Evolutionary conservation across 1,139 yeast genomes (phyloP).

Genomic region (Hansenula sp.): DNA sequence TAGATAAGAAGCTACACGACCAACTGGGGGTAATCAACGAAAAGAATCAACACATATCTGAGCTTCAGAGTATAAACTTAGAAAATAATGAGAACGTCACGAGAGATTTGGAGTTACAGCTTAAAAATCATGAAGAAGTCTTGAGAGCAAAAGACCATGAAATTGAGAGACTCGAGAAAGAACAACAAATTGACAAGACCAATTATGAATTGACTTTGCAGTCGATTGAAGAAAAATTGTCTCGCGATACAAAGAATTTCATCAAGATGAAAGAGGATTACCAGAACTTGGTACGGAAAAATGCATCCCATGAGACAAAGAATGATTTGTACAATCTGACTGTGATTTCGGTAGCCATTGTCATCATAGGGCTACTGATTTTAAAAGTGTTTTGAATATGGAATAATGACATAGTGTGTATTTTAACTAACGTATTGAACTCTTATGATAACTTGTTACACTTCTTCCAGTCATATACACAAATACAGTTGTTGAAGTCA

Average conservation of each 20-base stretch:
- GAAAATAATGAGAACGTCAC: not conserved
- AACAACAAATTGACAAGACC: not conserved
- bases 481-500: too few relatives aligned
- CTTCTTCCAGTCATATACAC: too few relatives aligned
- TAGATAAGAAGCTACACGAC: not conserved
- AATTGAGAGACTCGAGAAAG: not conserved
- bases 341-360: not conserved
- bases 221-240: not conserved
- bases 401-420: too few relatives aligned
- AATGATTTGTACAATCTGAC: not conserved
- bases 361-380: not conserved
- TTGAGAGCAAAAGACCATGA: not conserved
- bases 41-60: not conserved
- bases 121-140: not conserved
- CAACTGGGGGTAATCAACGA: not conserved
- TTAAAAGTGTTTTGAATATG: not conserved
- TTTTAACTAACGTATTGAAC: too few relatives aligned
- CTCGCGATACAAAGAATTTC: not conserved
- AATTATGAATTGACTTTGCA: not conserved
- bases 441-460: too few relatives aligned
- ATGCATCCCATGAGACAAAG: slow-evolving; percentile 1
- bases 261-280: not conserved
- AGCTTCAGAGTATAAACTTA: not conserved
- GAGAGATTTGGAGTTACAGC: slow-evolving; percentile 1
- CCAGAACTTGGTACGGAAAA: slow-evolving; percentile 1